phyloP scores from a whole-genome alignment of 2,329 filamentous ascomycete genomes.

The Dactylellina leptospora region DNA sequence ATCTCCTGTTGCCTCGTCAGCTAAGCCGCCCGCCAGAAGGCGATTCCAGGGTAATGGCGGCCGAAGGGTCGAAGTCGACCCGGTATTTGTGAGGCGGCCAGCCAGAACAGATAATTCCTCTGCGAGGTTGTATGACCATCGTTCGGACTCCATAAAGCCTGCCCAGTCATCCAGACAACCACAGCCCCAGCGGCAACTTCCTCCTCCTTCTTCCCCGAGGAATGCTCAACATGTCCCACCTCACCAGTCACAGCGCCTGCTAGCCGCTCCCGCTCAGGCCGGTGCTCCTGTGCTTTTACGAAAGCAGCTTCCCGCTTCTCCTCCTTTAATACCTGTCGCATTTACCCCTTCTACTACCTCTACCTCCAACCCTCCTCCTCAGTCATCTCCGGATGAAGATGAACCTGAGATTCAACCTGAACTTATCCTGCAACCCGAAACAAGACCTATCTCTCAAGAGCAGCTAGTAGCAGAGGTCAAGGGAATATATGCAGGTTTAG shows the following conservation, averaged over 20 bases:
- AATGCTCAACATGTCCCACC: not conserved
- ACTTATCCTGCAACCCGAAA: conserved; percentile 69
- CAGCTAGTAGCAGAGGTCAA: conserved; percentile 84
- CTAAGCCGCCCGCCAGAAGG: conserved; percentile 17
- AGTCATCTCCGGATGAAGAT: conserved; percentile 19
- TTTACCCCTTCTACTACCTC: conserved; percentile 4
- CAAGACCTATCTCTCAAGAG: conserved; percentile 75
- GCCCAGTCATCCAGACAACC: not conserved
- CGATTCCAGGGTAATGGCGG: conserved; percentile 3
- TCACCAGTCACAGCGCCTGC: not conserved
- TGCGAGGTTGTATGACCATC: conserved; percentile 22
- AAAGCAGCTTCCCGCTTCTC: not conserved
- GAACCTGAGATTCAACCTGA: conserved; percentile 56
- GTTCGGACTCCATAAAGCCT: conserved; percentile 19
- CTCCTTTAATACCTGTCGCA: not conserved
- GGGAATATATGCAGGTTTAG: conserved; percentile 80
- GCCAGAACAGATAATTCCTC: conserved; percentile 2
- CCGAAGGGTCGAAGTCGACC: conserved; percentile 31
- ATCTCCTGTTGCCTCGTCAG: conserved; percentile 13
- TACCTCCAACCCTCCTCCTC: conserved; percentile 2
- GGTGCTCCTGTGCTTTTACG: conserved; percentile 6
- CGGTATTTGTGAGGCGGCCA: conserved; percentile 26
- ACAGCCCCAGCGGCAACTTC: conserved; percentile 5
- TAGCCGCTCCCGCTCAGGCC: conserved; percentile 1
- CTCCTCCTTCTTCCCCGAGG: conserved; percentile 1